A percentile compares a stretch with the other conserved stretches of the same genome.
Evolutionary conservation across 2,329 filamentous ascomycete species (phyloP).

Genomic region (Hypoxylon sp.): DNA sequence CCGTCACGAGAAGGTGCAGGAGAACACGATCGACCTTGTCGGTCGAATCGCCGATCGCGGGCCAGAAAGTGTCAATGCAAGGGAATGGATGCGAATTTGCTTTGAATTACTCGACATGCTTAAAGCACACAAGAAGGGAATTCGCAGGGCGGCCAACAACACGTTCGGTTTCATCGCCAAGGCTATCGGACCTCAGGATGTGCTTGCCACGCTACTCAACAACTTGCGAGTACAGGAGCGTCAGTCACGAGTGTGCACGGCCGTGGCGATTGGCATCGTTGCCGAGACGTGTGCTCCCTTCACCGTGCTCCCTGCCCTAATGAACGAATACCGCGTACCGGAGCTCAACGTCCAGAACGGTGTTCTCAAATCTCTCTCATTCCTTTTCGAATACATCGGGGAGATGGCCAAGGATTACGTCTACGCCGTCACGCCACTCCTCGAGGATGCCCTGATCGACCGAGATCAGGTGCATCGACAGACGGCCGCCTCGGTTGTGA

Average conservation of each 20-base stretch:
- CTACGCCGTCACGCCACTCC: conserved; percentile 92
- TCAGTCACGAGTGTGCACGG: conserved; percentile 97
- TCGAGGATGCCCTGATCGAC: conserved; percentile 97
- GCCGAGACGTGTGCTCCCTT: conserved; percentile 98
- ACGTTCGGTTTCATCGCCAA: conserved; percentile 99
- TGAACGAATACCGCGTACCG: conserved; percentile 99
- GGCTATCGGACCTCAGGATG: conserved; percentile 97
- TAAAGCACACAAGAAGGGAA: conserved; percentile 99
- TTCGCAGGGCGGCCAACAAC: conserved; percentile 97
- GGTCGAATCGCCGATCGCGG: conserved; percentile 97
- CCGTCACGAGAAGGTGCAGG: conserved; percentile 98
- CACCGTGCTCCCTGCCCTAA: conserved; percentile 95
- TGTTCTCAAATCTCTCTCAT: conserved; percentile 94
- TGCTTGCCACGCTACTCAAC: conserved; percentile 92
- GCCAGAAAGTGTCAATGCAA: conserved; percentile 92
- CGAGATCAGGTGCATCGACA: conserved; percentile 97
- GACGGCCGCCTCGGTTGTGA: conserved; percentile 94
- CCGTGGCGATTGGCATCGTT: conserved; percentile 97
- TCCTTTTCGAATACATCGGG: conserved; percentile 98
- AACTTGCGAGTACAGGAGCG: conserved; percentile 97
- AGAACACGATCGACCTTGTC: conserved; percentile 98
- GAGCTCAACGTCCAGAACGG: conserved; percentile 99
- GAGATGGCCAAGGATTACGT: conserved; percentile 99
- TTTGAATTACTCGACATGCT: conserved; percentile 99
- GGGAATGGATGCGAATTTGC: conserved; percentile 99